Conservation (phyloP, 2,329 filamentous ascomycete species). For the Basipetospora chlamydospora region DNA sequence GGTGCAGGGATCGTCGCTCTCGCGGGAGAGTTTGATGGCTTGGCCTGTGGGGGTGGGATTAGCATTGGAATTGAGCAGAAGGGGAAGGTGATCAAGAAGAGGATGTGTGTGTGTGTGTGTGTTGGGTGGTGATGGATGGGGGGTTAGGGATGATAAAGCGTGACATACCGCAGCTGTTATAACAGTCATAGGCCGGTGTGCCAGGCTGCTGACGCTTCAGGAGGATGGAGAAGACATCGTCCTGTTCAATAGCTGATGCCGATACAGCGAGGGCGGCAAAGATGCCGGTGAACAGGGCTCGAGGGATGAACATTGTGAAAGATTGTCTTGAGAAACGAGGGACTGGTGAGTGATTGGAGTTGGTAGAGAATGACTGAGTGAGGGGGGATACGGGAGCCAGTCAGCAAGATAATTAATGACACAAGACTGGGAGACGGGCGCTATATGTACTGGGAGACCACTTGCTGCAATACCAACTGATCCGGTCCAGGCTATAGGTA, state of each 20-base stretch:
- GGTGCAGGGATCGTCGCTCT: conserved; percentile 19
- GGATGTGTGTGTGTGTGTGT: conserved; percentile 2
- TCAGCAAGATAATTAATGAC: no score
- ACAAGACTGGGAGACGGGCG: no score
- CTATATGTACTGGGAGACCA: no score
- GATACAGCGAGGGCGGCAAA: conserved; percentile 6
- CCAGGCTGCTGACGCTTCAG: conserved; percentile 28
- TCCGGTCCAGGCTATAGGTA: no score
- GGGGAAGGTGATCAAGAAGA: conserved; percentile 8
- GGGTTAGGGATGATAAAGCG: neutral
- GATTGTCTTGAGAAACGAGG: no score
- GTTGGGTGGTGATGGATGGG: neutral
- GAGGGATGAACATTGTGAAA: conserved; percentile 1
- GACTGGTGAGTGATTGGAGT: neutral
- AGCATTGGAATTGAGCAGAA: conserved; percentile 10
- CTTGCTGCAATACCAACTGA: no score
- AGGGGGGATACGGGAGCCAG: neutral
- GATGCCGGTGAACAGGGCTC: neutral
- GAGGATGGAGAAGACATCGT: conserved; percentile 9
- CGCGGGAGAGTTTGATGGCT: conserved; percentile 19
- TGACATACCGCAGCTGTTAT: conserved; percentile 28
- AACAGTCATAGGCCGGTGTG: conserved; percentile 28
- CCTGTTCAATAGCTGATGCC: conserved; percentile 5
- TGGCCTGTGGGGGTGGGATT: conserved; percentile 6
- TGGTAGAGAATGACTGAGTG: neutral